Base-by-base conservation (phyloP, 1,284 basidiomycete species). In the Boletellus deceptivus region DNA sequence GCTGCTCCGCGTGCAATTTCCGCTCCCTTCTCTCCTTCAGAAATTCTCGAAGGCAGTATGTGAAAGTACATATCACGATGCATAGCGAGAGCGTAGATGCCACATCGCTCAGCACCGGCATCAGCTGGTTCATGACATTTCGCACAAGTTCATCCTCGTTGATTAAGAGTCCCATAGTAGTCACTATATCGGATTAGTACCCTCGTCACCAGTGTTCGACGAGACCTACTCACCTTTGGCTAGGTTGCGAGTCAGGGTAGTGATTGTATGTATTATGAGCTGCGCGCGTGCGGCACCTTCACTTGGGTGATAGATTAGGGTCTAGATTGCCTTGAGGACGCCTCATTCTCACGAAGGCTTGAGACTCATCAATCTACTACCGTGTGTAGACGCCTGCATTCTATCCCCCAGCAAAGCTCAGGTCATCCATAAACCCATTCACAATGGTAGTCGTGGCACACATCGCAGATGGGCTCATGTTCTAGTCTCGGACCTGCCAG, bases 21-120 rank as follows among this genome's bases (percentile, higher is more conserved):
- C 53, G 37, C 46, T 66, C 61, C 35, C 64, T 64, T 22, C 7
- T 50, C n/a, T 68, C 54, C 48, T 56, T 62, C 13, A 43, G 38
- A 25, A 13, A 53, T 45, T 49, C 46, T 24, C 62, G 52, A 7
- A 55, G 11, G 17, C 62, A 35, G 36, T 56, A 65, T 17, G 41
- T 54, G 53, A 56, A 34, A 0, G 62, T 61, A 46, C 54, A 64
- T 38, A 54, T 34, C 14, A 45, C 4, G 7, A 62, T 52, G 51
- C 57, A 59, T 25, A 65, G 17, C 5, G 20, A 17, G 27, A 49
- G 24, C 18, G 4, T 20, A 13, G 2, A 34, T 22, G 38, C 45
- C n/a, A 55, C 20, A 6, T 24, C 40, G 16, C 41, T 31, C 39
- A 68, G 29, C 24, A 63, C 43, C 11, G 65, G 65, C 36, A 34